phyloP scores from a whole-genome alignment of 228 moss, liverwort and hornwort genomes.

The Sphagnum fallax region DNA sequence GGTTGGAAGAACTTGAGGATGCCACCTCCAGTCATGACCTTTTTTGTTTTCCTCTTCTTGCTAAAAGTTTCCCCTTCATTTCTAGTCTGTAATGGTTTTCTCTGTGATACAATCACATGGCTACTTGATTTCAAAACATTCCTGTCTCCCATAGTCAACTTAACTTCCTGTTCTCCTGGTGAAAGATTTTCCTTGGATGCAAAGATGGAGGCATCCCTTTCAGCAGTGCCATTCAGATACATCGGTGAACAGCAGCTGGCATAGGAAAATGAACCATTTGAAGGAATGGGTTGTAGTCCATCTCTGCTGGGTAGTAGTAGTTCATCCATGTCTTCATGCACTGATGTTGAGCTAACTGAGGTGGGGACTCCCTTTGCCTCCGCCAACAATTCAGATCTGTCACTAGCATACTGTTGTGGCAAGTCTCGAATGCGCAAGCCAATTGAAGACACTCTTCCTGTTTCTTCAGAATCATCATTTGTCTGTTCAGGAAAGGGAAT shows the following conservation, averaged over 20 bases:
- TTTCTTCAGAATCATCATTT: background rate
- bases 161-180: background rate
- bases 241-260: background rate
- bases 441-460: background rate
- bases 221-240: background rate
- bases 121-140: background rate
- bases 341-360: no score
- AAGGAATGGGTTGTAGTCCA: no score
- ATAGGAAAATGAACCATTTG: background rate
- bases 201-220: background rate
- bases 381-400: no score
- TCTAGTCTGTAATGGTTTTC: slow-evolving; percentile 3
- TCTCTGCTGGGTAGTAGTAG: no score
- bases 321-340: no score
- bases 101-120: background rate
- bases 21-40: background rate
- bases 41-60: background rate
- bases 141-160: background rate
- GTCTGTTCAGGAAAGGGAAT: background rate
- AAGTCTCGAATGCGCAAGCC: background rate
- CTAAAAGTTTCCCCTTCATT: slow-evolving; percentile 1
- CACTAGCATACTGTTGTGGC: background rate
- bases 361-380: no score
- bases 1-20: slow-evolving; percentile 7
- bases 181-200: background rate